Percentiles rank a stretch among this genome's conserved stretches.
Conservation (phyloP, 2,329 filamentous ascomycete genomes). For the Aspergillus awamori region DNA sequence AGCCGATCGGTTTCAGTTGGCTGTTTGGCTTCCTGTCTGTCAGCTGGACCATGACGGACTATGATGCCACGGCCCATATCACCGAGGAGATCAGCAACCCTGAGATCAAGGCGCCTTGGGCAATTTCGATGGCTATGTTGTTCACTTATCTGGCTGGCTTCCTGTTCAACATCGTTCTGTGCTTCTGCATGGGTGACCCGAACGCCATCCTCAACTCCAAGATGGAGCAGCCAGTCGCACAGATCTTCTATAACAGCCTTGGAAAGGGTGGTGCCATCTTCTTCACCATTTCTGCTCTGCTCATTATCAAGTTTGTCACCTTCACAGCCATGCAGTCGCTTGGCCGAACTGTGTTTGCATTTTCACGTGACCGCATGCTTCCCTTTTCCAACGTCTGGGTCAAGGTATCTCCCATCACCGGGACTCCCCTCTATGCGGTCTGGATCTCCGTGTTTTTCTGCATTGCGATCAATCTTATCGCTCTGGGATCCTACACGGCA, state of each 20-base stretch:
- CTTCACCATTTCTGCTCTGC: conserved; percentile 2
- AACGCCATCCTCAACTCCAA: background rate
- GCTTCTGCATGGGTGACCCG: conserved; percentile 9
- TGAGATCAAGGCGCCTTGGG: conserved; percentile 6
- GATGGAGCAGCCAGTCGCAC: conserved; percentile 5
- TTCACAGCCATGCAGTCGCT: conserved; percentile 8
- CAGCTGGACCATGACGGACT: conserved; percentile 6
- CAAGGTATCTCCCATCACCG: background rate
- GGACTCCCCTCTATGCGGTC: conserved; percentile 5
- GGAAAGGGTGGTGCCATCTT: background rate
- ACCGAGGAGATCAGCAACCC: conserved; percentile 7
- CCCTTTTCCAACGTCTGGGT: conserved; percentile 7
- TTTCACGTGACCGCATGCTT: conserved; percentile 4
- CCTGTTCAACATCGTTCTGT: conserved; percentile 8
- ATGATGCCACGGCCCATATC: conserved; percentile 1
- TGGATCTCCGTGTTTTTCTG: conserved; percentile 7
- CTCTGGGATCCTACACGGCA: conserved; percentile 6
- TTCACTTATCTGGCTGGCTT: conserved; percentile 8
- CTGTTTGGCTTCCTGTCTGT: conserved; percentile 8
- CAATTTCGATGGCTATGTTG: conserved; percentile 5
- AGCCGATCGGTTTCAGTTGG: conserved; percentile 2
- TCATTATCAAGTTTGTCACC: conserved; percentile 8
- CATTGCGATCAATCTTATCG: conserved; percentile 9
- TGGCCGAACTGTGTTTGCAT: conserved; percentile 5
- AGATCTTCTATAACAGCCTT: conserved; percentile 9